Percentiles rank a stretch among this genome's conserved stretches.
Evolutionary conservation across 2,329 filamentous ascomycete genomes (phyloP).

Genomic region (Colletotrichum sp.): DNA sequence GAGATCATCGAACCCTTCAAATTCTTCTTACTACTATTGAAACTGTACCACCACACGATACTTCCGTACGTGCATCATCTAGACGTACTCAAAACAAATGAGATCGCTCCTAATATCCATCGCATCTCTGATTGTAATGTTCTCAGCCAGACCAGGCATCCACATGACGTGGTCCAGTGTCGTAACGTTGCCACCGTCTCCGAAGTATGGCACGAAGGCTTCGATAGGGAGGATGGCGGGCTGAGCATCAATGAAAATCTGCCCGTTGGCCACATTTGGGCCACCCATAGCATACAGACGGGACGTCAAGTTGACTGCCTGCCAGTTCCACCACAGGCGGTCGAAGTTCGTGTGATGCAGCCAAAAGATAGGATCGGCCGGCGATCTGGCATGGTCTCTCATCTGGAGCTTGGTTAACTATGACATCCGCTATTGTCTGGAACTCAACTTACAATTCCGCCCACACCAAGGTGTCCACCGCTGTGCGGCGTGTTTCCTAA

Average conservation of each 20-base stretch:
- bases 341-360: background rate
- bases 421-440: rapidly evolving
- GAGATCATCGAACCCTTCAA: too few relatives aligned
- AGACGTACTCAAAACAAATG: background rate
- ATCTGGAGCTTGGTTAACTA: background rate
- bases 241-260: background rate
- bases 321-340: background rate
- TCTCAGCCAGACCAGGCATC: background rate
- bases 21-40: too few relatives aligned
- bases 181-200: background rate
- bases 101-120: background rate
- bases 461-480: background rate
- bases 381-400: background rate
- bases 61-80: background rate
- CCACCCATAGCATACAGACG: background rate
- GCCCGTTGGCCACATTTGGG: background rate
- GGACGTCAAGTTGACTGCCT: background rate
- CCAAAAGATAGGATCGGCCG: background rate
- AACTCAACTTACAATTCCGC: background rate
- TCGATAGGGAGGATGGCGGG: background rate
- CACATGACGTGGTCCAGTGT: background rate
- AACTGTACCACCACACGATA: too few relatives aligned
- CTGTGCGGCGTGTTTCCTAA: background rate
- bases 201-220: background rate
- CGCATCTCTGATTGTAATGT: background rate